Base-by-base conservation (phyloP, 116 monocot species). In the Iris pallida region DNA sequence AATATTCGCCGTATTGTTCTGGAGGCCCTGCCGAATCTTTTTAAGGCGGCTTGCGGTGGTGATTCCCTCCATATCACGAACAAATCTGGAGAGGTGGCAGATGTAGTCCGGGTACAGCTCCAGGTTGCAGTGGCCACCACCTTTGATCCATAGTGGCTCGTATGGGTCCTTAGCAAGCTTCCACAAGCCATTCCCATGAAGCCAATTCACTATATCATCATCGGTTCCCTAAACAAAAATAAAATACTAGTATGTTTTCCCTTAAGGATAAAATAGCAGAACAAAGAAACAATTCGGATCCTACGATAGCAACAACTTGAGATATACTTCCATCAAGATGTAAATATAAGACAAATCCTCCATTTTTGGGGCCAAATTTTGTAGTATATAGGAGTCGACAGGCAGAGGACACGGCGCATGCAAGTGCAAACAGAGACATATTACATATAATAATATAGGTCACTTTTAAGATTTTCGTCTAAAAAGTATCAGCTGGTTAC, bases 71-170 rank as follows among this genome's bases (percentile, higher is more conserved):
- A 88, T 82, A 6, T 88, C 88, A 15, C 63, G 61, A 44, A 82
- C 73, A 60, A 88, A 88, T 51, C 74, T 73, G 65, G 72, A 61
- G 5, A 88, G 73, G 58, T 88, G 88, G 51, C 81, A 58, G 30
- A 82, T 85, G 71, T 71, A 88, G 66, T 88, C 88, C 0, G 88
- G 88, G 42, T 88, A 84, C 45, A 84, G 76, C 75, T 88, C 88
- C 5, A 88, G 79, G 46, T 88, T 88, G 76, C 88, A 88, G 67
- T 88, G 88, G 6, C 84, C 85, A 0, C 88, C 88, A 0, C 88
- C 88, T 71, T 85, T 88, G 63, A 89, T 85, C 89, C 89, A 89
- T 20, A 89, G 68, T 14, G 89, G 89, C 40, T 89, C 85, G n/a
- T 89, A 89, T 0, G 89, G 89, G 16, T 89, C 85, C 61, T 69